Base-by-base conservation (phyloP, 129 eudicot genomes). In the Helichrysum umbraculigerum region DNA sequence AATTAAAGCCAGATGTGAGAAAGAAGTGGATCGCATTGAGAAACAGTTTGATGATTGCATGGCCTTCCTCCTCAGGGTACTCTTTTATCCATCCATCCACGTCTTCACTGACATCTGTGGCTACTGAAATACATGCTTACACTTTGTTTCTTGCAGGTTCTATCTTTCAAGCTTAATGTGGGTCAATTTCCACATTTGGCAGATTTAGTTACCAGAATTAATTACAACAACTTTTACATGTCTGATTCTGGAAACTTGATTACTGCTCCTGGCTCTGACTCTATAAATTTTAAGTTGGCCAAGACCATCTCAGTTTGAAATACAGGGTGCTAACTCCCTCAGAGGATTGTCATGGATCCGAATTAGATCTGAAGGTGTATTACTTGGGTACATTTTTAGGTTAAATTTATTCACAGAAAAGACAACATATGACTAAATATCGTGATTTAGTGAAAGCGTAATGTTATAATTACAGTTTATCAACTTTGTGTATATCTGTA, bases 181-280 rank as follows among this genome's bases (percentile, higher is more conserved):
- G 96, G 98, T 25, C 96, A 94, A 62, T 94, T 94, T 78, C 98
- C 98, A 69, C 98, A 94, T 83, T 76, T 91, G 86, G 98, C 93
- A 20, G 97, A 90, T 87, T 75, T 94, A 56, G 98, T 91, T 17
- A 91, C 96, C 20, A 79, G 93, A 81, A 91, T 91, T 29, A 94
- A 94, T 80, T 91, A 91, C 84, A 94, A 94, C 87, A 77, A 80
- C 71, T 94, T 87, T 75, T 94, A 94, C 87, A 84, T 94, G 96
- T 94, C 98, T 28, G 96, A 89, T 65, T 84, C 75, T 72, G 96
- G 98, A 17, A 90, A 78, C 85, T 72, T 93, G 83, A 82, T 82
- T 17, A 84, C 86, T 0, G 87, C 88, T 50, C 88, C 96, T 66
- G 96, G 86, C n/a, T 83, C 90, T 57, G 92, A 83, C 61, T 71